phyloP scores from a whole-genome alignment of 352 stramenopile species.

The Blastocystis sp. region DNA sequence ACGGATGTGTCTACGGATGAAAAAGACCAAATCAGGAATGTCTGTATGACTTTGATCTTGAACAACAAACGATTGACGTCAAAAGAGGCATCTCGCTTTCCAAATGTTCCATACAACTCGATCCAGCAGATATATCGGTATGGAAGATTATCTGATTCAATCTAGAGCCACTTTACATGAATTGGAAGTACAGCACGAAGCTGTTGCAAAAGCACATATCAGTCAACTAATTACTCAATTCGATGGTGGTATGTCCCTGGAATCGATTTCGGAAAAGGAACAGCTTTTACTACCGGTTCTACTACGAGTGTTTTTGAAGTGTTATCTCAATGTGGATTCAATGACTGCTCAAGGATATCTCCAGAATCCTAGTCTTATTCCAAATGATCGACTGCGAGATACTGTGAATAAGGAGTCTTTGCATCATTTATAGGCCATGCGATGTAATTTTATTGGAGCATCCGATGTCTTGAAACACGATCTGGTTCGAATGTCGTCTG shows the following conservation, averaged over 20 bases:
- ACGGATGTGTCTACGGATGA: not conserved
- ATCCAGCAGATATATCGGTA: slow-evolving; percentile 50
- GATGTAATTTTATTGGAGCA: slow-evolving; percentile 16
- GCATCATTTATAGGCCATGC: not conserved
- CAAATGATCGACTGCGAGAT: not conserved
- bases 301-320: slow-evolving; percentile 3
- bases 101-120: slow-evolving; percentile 18
- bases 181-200: not conserved
- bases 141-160: not conserved
- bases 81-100: slow-evolving; percentile 30
- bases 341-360: not conserved
- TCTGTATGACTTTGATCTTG: slow-evolving; percentile 4
- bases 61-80: not conserved
- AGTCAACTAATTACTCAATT: not conserved
- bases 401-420: not conserved
- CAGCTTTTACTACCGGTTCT: not conserved
- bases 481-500: slow-evolving; percentile 10
- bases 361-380: slow-evolving; percentile 14
- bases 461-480: slow-evolving; percentile 1
- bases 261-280: not conserved
- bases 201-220: not conserved
- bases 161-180: slow-evolving; percentile 7
- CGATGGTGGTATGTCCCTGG: not conserved
- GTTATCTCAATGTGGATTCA: not conserved
- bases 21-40: not conserved